phyloP scores from a whole-genome alignment of 805 yeast genomes.

The Kodamaea jinghongensis region DNA sequence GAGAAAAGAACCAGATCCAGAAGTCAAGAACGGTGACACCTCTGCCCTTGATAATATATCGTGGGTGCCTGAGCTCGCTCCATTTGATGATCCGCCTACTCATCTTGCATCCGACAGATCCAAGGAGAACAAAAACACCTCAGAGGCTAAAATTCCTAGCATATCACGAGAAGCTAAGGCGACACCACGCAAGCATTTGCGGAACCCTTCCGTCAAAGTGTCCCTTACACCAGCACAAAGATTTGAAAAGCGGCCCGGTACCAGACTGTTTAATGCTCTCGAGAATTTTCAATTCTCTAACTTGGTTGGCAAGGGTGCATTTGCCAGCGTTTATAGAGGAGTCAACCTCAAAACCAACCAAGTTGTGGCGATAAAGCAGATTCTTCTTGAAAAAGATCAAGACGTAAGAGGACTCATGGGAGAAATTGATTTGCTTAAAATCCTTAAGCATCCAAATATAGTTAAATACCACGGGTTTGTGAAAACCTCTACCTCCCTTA shows the following conservation, averaged over 20 bases:
- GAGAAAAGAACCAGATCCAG: no score
- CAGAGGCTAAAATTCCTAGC: no score
- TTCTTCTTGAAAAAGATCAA: slow-evolving; percentile 52
- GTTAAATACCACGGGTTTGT: slow-evolving; percentile 70
- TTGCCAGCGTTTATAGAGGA: slow-evolving; percentile 81
- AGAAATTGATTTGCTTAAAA: slow-evolving; percentile 65
- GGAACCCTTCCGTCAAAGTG: slow-evolving; percentile 35
- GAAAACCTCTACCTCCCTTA: slow-evolving; percentile 49
- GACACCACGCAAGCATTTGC: slow-evolving; percentile 10
- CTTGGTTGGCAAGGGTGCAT: slow-evolving; percentile 86
- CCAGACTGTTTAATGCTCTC: slow-evolving; percentile 37
- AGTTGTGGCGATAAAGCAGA: slow-evolving; percentile 77
- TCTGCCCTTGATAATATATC: no score
- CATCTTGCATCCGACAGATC: no score
- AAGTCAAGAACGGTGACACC: no score
- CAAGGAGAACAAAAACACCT: no score
- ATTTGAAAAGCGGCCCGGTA: slow-evolving; percentile 42
- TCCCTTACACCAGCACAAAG: slow-evolving; percentile 53
- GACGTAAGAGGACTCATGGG: slow-evolving; percentile 51
- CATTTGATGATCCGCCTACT: no score
- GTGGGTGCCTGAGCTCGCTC: no score
- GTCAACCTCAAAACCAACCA: slow-evolving; percentile 62
- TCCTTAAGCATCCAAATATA: slow-evolving; percentile 62
- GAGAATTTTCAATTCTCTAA: slow-evolving; percentile 54
- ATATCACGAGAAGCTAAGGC: neutral